Percentiles rank a stretch among this genome's conserved stretches.
Conservation (phyloP, 1,284 basidiomycete species). For the Malassezia sp. region DNA sequence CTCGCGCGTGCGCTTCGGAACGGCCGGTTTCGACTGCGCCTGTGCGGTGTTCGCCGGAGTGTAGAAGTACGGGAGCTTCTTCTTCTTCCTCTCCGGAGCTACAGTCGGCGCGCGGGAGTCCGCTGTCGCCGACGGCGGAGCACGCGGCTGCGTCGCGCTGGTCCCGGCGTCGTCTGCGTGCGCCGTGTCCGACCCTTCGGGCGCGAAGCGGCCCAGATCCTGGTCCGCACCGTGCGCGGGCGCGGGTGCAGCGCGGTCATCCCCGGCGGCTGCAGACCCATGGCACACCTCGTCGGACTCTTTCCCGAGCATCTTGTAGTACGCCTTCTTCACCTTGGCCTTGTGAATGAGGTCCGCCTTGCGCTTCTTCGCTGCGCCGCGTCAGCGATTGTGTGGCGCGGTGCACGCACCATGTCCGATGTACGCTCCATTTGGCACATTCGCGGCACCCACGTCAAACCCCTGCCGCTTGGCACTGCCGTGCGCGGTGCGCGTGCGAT, state of each 20-base stretch:
- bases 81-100: no score
- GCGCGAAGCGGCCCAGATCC: slow-evolving; percentile 22
- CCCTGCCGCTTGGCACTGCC: slow-evolving; percentile 22
- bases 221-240: background rate
- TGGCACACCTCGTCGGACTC: slow-evolving; percentile 22
- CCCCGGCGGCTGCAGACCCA: no score
- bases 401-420: slow-evolving; percentile 25
- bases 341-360: slow-evolving; percentile 51
- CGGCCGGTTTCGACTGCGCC: slow-evolving; percentile 13
- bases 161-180: background rate
- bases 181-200: no score
- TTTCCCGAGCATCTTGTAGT: slow-evolving; percentile 49
- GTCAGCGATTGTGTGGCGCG: no score
- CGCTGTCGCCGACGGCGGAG: background rate
- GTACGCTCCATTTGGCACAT: slow-evolving; percentile 41
- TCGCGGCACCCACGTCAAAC: slow-evolving; percentile 38
- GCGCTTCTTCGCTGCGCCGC: slow-evolving; percentile 49
- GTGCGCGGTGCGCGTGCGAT: slow-evolving; percentile 19
- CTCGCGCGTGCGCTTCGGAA: slow-evolving; percentile 25
- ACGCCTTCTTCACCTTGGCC: slow-evolving; percentile 51
- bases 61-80: slow-evolving; percentile 18
- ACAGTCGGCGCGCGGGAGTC: slow-evolving; percentile 3
- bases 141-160: background rate
- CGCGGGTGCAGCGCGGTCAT: no score
- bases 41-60: slow-evolving; percentile 6